Percentiles rank a stretch among this genome's conserved stretches.
Evolutionary conservation across 352 stramenopile species (phyloP).

Genomic region (Phytophthora fragariaefolia): DNA sequence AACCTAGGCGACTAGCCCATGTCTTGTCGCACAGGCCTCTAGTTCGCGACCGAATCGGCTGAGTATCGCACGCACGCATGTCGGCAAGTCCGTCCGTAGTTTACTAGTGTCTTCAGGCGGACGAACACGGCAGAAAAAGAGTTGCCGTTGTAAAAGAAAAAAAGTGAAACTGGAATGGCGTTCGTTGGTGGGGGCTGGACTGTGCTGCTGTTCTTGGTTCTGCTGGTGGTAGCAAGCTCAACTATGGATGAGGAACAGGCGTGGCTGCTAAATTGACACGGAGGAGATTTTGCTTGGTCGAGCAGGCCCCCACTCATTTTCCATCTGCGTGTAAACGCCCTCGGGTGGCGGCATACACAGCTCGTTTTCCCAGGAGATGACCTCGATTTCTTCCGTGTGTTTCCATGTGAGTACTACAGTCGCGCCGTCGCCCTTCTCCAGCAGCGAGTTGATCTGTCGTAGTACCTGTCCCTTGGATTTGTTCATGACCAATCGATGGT

Average conservation of each 20-base stretch:
- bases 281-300: conserved; percentile 86
- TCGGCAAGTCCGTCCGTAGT: conserved; percentile 13
- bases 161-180: conserved; percentile 34
- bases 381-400: conserved; percentile 79
- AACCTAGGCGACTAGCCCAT: conserved; percentile 4
- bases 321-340: conserved; percentile 79
- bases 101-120: conserved; percentile 21
- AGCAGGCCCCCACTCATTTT: conserved; percentile 88
- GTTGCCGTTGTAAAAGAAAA: conserved; percentile 36
- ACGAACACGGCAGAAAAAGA: conserved; percentile 22
- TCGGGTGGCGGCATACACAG: conserved; percentile 79
- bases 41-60: conserved; percentile 4
- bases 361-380: conserved; percentile 81
- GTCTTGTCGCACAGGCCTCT: conserved; percentile 3
- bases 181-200: conserved; percentile 25
- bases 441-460: conserved; percentile 76
- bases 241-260: conserved; percentile 23
- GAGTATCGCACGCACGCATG: background rate
- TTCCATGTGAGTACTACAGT: conserved; percentile 85
- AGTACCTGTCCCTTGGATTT: conserved; percentile 87
- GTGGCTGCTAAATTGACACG: conserved; percentile 75
- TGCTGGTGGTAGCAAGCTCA: conserved; percentile 12
- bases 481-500: conserved; percentile 88
- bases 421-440: conserved; percentile 76
- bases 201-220: too few species aligned